These are phyloP conservation scores for Lathyrus sativus DNA, from an alignment of 306 rosid genomes.

Conservation along the genomic window DNA sequence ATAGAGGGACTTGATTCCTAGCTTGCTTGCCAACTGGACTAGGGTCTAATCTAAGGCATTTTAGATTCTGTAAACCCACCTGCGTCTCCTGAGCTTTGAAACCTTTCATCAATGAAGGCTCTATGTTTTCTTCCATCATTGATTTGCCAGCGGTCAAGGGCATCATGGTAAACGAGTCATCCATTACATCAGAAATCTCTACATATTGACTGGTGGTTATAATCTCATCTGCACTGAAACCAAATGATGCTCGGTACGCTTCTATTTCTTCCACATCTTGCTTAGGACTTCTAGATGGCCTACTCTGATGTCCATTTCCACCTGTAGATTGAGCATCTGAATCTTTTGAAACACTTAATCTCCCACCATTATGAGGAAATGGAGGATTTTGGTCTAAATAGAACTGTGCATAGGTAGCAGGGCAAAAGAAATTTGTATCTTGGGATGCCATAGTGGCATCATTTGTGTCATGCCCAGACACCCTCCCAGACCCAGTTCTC, in stretches of 20 bases:
- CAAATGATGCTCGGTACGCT: constrained; percentile 98
- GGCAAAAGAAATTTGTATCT: constrained; percentile 97
- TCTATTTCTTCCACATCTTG: constrained; percentile 97
- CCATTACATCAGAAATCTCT: constrained; percentile 93
- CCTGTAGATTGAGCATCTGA: constrained; percentile 78
- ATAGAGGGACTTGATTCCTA: constrained; percentile 38
- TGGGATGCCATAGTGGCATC: constrained; percentile 69
- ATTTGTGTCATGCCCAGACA: constrained; percentile 63
- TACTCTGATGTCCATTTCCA: constrained; percentile 83
- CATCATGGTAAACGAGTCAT: constrained; percentile 89
- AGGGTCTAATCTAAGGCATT: constrained; percentile 51
- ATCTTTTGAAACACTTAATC: constrained; percentile 96
- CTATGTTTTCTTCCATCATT: constrained; percentile 58
- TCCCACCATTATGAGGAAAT: constrained; percentile 88
- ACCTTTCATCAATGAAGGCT: constrained; percentile 56
- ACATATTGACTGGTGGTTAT: constrained; percentile 82
- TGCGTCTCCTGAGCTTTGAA: constrained; percentile 56
- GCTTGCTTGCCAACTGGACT: constrained; percentile 47
- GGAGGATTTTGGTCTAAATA: constrained; percentile 95
- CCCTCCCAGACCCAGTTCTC: constrained; percentile 73
- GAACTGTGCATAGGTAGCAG: constrained; percentile 94
- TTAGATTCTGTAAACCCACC: constrained; percentile 46
- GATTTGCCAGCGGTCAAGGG: constrained; percentile 70
- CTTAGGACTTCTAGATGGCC: constrained; percentile 79
- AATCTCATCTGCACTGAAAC: constrained; percentile 99